These are phyloP conservation scores for Chlamydomonas schloesseri DNA, from an alignment of 139 green algal species.

Conservation along the genomic window DNA sequence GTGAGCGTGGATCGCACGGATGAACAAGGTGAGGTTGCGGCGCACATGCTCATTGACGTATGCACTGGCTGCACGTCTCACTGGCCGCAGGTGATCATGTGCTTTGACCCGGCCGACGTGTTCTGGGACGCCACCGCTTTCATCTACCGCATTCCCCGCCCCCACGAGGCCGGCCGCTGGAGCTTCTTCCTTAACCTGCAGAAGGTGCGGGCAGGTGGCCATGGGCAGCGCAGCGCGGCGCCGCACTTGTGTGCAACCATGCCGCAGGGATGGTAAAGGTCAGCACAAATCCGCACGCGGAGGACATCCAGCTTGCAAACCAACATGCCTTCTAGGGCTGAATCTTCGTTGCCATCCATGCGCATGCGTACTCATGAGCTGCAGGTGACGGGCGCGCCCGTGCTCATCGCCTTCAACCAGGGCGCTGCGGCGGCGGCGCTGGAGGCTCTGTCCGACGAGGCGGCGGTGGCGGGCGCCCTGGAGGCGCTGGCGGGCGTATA, in stretches of 20 bases:
- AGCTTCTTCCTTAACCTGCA: conserved; percentile 34
- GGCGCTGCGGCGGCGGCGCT: conserved; percentile 53
- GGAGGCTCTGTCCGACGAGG: conserved; percentile 54
- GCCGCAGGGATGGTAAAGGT: too few species aligned
- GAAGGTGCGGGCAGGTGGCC: conserved; percentile 7
- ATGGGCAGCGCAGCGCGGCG: too few species aligned
- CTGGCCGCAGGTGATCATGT: conserved; percentile 68
- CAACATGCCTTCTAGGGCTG: too few species aligned
- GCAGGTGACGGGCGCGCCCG: conserved; percentile 45
- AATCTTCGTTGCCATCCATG: too few species aligned
- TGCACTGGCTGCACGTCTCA: too few species aligned
- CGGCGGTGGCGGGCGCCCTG: conserved; percentile 38
- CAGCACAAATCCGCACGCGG: too few species aligned
- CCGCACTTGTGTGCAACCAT: too few species aligned
- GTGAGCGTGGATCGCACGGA: too few species aligned
- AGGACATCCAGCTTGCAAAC: too few species aligned
- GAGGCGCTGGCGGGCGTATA: conserved; percentile 50
- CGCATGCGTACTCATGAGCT: background rate
- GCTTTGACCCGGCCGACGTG: conserved; percentile 64
- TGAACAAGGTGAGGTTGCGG: too few species aligned
- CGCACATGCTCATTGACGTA: too few species aligned
- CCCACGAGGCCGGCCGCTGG: conserved; percentile 51
- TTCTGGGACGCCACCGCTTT: conserved; percentile 77
- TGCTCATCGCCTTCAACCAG: conserved; percentile 65
- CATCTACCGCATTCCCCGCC: conserved; percentile 65